These are phyloP conservation scores for Malassezia sp. DNA, from an alignment of 1,284 basidiomycete species.

Conservation along the genomic window DNA sequence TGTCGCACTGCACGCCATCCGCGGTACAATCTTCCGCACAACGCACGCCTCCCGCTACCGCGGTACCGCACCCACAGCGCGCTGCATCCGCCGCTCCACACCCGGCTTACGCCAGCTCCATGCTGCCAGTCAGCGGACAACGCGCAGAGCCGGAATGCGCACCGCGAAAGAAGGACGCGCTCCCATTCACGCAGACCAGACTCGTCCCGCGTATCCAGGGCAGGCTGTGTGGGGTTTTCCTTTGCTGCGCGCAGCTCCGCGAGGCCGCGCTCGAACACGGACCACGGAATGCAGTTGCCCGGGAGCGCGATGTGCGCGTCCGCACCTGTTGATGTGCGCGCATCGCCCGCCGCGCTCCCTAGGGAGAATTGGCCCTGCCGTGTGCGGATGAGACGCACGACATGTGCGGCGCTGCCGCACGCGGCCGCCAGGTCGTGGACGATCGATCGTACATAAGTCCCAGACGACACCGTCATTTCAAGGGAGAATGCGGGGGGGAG, in stretches of 20 bases:
- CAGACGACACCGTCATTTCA: constrained; percentile 43
- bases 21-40: no score
- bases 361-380: constrained; percentile 39
- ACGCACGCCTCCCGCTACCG: no score
- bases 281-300: constrained; percentile 39
- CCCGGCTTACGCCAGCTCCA: constrained; percentile 11
- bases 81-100: no score
- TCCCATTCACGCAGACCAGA: constrained; percentile 31
- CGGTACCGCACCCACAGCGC: no score
- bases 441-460: constrained; percentile 44
- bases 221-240: no score
- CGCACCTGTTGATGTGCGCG: background rate
- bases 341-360: constrained; percentile 3
- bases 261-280: constrained; percentile 33
- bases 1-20: no score
- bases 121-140: constrained; percentile 5
- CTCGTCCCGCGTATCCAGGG: constrained; percentile 16
- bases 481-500: constrained; percentile 13
- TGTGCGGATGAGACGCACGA: constrained; percentile 35
- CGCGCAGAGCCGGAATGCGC: constrained; percentile 1
- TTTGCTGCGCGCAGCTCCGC: constrained; percentile 27
- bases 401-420: constrained; percentile 38
- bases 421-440: constrained; percentile 40
- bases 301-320: constrained; percentile 10
- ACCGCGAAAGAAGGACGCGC: constrained; percentile 19